Base-by-base conservation (phyloP, 352 stramenopile species). In the Phytophthora rubi region DNA sequence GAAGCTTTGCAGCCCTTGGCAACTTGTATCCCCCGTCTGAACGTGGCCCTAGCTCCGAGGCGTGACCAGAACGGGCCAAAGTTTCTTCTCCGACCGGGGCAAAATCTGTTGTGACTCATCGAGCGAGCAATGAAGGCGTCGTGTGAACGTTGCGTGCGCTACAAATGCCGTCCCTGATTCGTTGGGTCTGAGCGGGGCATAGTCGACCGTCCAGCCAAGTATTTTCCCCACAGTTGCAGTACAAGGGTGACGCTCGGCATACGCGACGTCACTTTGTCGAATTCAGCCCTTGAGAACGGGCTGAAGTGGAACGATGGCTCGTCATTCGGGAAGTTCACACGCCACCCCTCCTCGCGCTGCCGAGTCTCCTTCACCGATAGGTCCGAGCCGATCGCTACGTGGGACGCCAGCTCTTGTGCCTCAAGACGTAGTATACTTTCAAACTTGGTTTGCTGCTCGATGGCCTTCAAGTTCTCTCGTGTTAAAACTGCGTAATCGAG, bases 231-330 rank as follows among this genome's bases (percentile, higher is more conserved):
- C 53, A 6, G 59, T 69, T 0, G 59, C 53, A 1, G 54, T 45
- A 8, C 52, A 69, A 0, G 59, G 57, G 5, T 69, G 35, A 2
- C 42, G 16, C 13, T 64, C 28, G 6, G 26, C 33, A 18, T 56
- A 66, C 12, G 4, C 13, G 0, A 44, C n/a, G 13, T 51, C 51
- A n/a, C 18, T 48, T 15, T 35, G 23, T 68, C 45, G 7, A 53
- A 68, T 44, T 68, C 59, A 10, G 42, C 18, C 12, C 32, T 60
- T 1, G 56, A 55, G 53, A 73, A 68, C 23, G 59, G 59, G 23
- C 12, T 58, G 28, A 68, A 73, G 65, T 60, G 52, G 45, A 73
- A 73, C 6, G 65, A 62, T 12, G 64, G 28, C 13, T 45, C 56
- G 6, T 15, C 12, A 3, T 60, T 39, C 26, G 45, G 53, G 47